These are phyloP conservation scores for Aspergillus versicolor DNA, from an alignment of 2,329 filamentous ascomycete genomes.

Conservation along the genomic window DNA sequence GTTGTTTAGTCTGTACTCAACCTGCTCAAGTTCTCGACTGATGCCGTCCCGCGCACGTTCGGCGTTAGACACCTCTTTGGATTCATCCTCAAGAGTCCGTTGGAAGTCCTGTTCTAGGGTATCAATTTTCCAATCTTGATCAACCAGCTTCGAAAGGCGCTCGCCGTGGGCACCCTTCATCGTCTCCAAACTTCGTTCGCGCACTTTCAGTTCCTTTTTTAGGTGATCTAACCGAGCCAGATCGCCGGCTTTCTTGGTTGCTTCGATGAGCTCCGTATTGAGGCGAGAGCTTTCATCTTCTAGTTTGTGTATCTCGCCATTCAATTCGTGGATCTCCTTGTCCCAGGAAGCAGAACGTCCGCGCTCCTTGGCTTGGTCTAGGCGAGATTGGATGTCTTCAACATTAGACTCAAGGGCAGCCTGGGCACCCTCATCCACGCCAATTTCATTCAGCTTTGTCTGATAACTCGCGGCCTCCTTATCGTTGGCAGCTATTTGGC, in stretches of 20 bases:
- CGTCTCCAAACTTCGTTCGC: slow-evolving; percentile 72
- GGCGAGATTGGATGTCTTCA: slow-evolving; percentile 64
- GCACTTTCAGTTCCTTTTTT: slow-evolving; percentile 74
- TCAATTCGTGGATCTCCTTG: slow-evolving; percentile 64
- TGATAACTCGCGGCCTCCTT: slow-evolving; percentile 67
- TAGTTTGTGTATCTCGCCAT: slow-evolving; percentile 64
- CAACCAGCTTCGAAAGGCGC: slow-evolving; percentile 66
- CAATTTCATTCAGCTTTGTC: slow-evolving; percentile 67
- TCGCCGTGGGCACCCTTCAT: slow-evolving; percentile 72
- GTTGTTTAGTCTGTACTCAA: slow-evolving; percentile 70
- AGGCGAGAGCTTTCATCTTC: slow-evolving; percentile 72
- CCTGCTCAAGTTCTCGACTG: slow-evolving; percentile 70
- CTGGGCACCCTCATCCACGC: slow-evolving; percentile 81
- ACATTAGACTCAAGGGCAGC: slow-evolving; percentile 73
- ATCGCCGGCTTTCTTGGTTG: slow-evolving; percentile 76
- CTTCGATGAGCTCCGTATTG: slow-evolving; percentile 77
- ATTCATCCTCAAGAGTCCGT: slow-evolving; percentile 58
- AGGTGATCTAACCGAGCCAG: slow-evolving; percentile 80
- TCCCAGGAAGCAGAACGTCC: slow-evolving; percentile 68
- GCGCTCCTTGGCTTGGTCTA: slow-evolving; percentile 63
- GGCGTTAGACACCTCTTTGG: slow-evolving; percentile 59
- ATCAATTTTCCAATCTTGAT: slow-evolving; percentile 65
- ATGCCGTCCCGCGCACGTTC: slow-evolving; percentile 69
- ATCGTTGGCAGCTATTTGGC: slow-evolving; percentile 72
- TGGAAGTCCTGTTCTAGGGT: slow-evolving; percentile 73